These are phyloP conservation scores for Lablab purpureus DNA, from an alignment of 306 rosid genomes.

Conservation along the genomic window DNA sequence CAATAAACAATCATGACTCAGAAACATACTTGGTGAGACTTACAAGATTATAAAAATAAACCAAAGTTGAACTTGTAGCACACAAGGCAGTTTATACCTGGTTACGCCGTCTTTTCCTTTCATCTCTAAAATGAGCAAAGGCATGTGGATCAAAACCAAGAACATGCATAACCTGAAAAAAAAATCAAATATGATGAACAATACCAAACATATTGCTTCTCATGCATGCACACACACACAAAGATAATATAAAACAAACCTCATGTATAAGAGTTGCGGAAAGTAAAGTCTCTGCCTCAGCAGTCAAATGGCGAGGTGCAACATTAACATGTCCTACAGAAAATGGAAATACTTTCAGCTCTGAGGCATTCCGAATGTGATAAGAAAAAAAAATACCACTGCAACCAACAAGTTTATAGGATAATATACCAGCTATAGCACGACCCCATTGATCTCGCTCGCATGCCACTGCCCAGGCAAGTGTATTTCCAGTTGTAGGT, in stretches of 20 bases:
- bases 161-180: constrained; percentile 93
- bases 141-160: constrained; percentile 99
- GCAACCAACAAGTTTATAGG: constrained; percentile 35
- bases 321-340: constrained; percentile 93
- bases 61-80: constrained; percentile 25
- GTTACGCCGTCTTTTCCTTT: constrained; percentile 90
- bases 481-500: constrained; percentile 98
- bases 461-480: constrained; percentile 99
- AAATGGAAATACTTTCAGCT: constrained; percentile 28
- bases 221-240: constrained; percentile 33
- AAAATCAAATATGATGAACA: constrained; percentile 37
- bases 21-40: constrained; percentile 12
- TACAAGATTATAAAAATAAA: background rate
- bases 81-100: constrained; percentile 59
- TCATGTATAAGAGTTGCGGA: constrained; percentile 97
- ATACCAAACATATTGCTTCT: constrained; percentile 8
- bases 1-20: background rate
- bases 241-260: constrained; percentile 58
- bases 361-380: constrained; percentile 35
- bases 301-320: constrained; percentile 99
- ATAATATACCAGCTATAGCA: constrained; percentile 86
- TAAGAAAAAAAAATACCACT: constrained; percentile 21
- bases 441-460: constrained; percentile 99
- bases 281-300: constrained; percentile 94
- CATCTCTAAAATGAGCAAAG: constrained; percentile 97